phyloP scores from a whole-genome alignment of 139 green algal species.

The Tetraselmis striata region DNA sequence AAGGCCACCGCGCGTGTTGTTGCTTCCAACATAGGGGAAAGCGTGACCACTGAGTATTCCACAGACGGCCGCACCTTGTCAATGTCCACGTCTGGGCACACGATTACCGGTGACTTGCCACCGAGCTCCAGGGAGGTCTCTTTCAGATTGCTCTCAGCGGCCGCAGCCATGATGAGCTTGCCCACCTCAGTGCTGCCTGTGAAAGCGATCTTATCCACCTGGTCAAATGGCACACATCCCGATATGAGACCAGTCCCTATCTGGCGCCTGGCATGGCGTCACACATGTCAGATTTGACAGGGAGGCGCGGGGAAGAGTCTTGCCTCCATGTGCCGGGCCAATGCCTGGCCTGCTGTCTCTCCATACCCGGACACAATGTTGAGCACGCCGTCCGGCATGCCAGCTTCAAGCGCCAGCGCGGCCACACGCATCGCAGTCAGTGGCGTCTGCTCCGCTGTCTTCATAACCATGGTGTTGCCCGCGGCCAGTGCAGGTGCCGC shows the following conservation, averaged over 20 bases:
- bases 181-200: constrained; percentile 71
- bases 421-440: constrained; percentile 51
- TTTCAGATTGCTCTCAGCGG: constrained; percentile 43
- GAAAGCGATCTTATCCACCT: constrained; percentile 70
- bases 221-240: too few relatives aligned
- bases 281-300: too few relatives aligned
- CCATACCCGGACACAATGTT: constrained; percentile 65
- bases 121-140: constrained; percentile 61
- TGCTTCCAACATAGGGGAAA: constrained; percentile 7
- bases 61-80: constrained; percentile 25
- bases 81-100: constrained; percentile 53
- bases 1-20: too few relatives aligned
- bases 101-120: constrained; percentile 60
- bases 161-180: constrained; percentile 37
- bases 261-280: too few relatives aligned
- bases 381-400: constrained; percentile 59
- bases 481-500: constrained; percentile 45
- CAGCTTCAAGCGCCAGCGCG: constrained; percentile 59
- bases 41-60: too few relatives aligned
- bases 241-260: too few relatives aligned
- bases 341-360: constrained; percentile 42
- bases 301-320: too few relatives aligned
- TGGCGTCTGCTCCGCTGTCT: constrained; percentile 52
- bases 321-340: constrained; percentile 46
- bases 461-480: constrained; percentile 45